phyloP scores from a whole-genome alignment of 495 filamentous ascomycete species.

The Polyplosphaeria fusca region DNA sequence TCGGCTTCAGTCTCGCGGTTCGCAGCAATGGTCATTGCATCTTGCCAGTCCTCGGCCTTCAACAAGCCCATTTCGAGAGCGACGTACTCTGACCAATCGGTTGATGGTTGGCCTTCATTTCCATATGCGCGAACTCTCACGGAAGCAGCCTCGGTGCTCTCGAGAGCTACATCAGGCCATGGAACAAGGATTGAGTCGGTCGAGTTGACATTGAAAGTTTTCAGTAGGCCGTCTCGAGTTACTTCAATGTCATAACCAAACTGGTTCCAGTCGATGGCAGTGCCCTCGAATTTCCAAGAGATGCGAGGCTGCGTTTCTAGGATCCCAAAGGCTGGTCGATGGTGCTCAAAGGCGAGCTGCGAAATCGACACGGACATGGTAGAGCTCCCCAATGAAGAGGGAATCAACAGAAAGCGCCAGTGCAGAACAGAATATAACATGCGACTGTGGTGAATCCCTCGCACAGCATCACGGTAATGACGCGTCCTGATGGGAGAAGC shows the following conservation, averaged over 20 bases:
- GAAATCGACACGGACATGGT: constrained; percentile 9
- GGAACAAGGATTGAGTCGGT: constrained; percentile 16
- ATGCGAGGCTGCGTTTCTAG: constrained; percentile 11
- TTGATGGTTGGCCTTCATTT: constrained; percentile 3
- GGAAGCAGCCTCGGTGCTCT: background rate
- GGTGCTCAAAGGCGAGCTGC: constrained; percentile 10
- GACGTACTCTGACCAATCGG: constrained; percentile 2
- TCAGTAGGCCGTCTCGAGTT: constrained; percentile 4
- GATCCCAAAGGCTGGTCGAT: constrained; percentile 6
- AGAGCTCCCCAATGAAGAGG: background rate
- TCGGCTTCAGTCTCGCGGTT: constrained; percentile 3
- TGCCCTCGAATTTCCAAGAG: constrained; percentile 8
- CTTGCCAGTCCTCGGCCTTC: background rate
- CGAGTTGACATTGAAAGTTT: constrained; percentile 7
- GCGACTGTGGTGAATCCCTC: too few species aligned
- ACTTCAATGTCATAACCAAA: constrained; percentile 12
- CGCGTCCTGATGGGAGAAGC: too few species aligned
- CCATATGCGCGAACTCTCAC: constrained; percentile 5
- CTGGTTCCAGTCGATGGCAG: constrained; percentile 12
- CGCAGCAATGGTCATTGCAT: constrained; percentile 2
- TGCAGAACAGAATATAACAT: too few species aligned
- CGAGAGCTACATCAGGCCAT: constrained; percentile 8
- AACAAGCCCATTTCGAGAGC: constrained; percentile 4
- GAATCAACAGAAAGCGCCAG: too few species aligned
- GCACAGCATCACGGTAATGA: too few species aligned